Evolutionary conservation across 1,284 basidiomycete genomes (phyloP), one percentile per base, ranked within the genome.

Genomic region (Phenoliferia sp.): DNA sequence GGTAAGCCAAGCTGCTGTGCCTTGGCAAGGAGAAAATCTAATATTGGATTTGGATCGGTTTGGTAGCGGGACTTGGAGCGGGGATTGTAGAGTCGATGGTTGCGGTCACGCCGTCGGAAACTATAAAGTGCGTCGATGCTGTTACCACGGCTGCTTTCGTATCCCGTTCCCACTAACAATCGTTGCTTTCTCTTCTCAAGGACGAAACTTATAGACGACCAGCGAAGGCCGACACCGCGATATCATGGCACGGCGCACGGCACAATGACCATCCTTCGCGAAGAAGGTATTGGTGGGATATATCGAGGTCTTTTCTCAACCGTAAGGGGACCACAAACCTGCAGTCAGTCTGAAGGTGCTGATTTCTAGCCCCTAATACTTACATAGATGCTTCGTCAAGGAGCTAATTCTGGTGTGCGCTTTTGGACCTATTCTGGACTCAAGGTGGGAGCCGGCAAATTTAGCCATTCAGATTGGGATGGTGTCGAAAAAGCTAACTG

Each of bases 201-300:
- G 78, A 99, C 95, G n/a, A 98, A 98, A 78, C 86, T 98, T 70
- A 95, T 99, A 71, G 94, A 95, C 77, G 95, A 98, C 75, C 87
- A 92, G 5, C 92, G 94, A 78, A 86, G 88, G 28, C 84, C 89
- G 0, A 84, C 86, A 70, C 94, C 94, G 3, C 86, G 88, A 75
- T 98, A 92, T 79, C 86, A 86, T 54, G 94, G 94, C n/a, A 82
- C 97, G 33, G 76, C 92, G 6, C 92, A 96, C 73, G 96, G 94
- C 28, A 91, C 94, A 0, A 78, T 82, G 16, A 84, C 85, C 26
- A 98, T 98, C 67, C 84, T 98, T 28, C 83, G 84, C 50, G 86
- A 92, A 77, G 93, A 98, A 79, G 95, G 94, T 0, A 76, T 83
- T 55, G 71, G 77, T 3, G 84, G 94, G 1, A 85, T 99, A 48